Evolutionary conservation across 192 early-diverging fungal species (phyloP).

Genomic region (Coemansia sp.): DNA sequence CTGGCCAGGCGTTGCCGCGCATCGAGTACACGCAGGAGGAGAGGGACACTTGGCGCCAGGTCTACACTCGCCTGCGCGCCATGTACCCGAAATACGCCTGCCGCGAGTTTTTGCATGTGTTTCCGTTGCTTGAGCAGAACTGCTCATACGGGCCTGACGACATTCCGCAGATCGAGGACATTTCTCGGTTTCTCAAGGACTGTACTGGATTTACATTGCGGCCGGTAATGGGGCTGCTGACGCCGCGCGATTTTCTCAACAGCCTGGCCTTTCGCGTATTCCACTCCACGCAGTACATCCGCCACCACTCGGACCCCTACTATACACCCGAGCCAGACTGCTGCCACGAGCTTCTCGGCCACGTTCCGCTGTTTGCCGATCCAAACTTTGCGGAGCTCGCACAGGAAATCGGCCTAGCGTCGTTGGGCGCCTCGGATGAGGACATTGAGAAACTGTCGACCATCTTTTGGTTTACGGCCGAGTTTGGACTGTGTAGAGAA

Average conservation of each 20-base stretch:
- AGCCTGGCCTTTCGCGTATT: conserved; percentile 96
- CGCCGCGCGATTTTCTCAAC: conserved; percentile 92
- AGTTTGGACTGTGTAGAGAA: conserved; percentile 86
- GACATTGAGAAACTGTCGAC: conserved; percentile 90
- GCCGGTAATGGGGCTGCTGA: conserved; percentile 91
- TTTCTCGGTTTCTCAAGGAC: conserved; percentile 87
- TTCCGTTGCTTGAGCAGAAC: conserved; percentile 86
- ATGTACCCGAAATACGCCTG: conserved; percentile 88
- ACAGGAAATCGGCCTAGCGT: conserved; percentile 92
- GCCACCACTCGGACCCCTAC: conserved; percentile 84
- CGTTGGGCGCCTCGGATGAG: conserved; percentile 85
- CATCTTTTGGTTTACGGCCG: conserved; percentile 90
- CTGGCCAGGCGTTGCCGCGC: conserved; percentile 73
- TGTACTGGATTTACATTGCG: conserved; percentile 93
- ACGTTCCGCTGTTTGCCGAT: conserved; percentile 76
- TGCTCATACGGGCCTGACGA: conserved; percentile 80
- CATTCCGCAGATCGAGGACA: conserved; percentile 87
- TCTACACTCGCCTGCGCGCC: conserved; percentile 68
- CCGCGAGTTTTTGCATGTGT: conserved; percentile 86
- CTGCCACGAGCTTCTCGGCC: conserved; percentile 95
- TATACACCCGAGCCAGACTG: conserved; percentile 95
- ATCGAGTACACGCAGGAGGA: conserved; percentile 81
- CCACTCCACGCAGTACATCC: conserved; percentile 96
- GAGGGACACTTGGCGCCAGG: conserved; percentile 78
- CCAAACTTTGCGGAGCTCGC: conserved; percentile 92